phyloP scores from a whole-genome alignment of 495 filamentous ascomycete species.

The Apodospora peruviana region DNA sequence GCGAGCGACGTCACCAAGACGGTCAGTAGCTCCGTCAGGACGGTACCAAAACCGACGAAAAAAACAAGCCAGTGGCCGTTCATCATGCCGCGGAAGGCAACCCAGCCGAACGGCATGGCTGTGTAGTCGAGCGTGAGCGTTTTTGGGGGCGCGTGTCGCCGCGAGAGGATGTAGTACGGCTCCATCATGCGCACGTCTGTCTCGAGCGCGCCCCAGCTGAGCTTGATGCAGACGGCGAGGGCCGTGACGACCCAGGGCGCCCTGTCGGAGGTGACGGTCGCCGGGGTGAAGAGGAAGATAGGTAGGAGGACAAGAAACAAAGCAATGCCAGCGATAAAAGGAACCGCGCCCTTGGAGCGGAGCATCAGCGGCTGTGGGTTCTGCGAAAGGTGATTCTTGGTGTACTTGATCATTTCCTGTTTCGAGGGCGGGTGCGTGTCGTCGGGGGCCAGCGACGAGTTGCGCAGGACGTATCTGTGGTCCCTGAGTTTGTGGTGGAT shows the following conservation, averaged over 20 bases:
- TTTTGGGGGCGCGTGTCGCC: conserved; percentile 54
- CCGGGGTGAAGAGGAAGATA: conserved; percentile 50
- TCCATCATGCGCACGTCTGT: conserved; percentile 68
- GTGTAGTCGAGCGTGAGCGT: conserved; percentile 68
- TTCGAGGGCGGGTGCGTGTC: conserved; percentile 24
- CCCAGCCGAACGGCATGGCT: conserved; percentile 59
- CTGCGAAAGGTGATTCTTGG: conserved; percentile 34
- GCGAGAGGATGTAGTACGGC: conserved; percentile 64
- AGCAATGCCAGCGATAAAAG: conserved; percentile 45
- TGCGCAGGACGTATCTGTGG: conserved; percentile 62
- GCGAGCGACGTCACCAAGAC: conserved; percentile 59
- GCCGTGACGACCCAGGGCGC: conserved; percentile 60
- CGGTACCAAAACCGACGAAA: conserved; percentile 53
- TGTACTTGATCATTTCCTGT: conserved; percentile 32
- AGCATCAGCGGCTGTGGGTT: conserved; percentile 69
- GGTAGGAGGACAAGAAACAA: conserved; percentile 50
- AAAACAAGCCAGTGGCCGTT: conserved; percentile 61
- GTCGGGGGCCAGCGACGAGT: conserved; percentile 56
- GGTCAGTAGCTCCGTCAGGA: conserved; percentile 63
- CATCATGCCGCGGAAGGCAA: conserved; percentile 53
- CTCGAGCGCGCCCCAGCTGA: conserved; percentile 65
- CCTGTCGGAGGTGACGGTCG: conserved; percentile 49
- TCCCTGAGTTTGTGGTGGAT: conserved; percentile 61
- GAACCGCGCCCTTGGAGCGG: conserved; percentile 50
- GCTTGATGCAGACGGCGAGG: conserved; percentile 59